These are phyloP conservation scores for Cornus kousa DNA, from an alignment of 148 eudicot species.

Conservation along the genomic window DNA sequence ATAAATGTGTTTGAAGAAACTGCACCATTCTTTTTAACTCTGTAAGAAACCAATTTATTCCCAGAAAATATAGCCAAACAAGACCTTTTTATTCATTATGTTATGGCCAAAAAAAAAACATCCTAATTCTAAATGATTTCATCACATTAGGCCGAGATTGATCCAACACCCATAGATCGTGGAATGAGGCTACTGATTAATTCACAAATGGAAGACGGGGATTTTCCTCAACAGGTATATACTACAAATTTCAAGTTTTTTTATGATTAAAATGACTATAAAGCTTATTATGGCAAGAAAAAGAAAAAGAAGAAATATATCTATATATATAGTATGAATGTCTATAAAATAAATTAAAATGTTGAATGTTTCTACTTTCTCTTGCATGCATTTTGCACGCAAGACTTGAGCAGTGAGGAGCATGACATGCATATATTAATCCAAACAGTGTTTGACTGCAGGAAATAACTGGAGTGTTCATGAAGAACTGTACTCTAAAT, in stretches of 20 bases:
- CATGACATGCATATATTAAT: neutral
- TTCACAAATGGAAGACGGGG: conserved; percentile 56
- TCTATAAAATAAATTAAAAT: no score
- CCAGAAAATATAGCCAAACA: no score
- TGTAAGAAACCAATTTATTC: no score
- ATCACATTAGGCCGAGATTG: conserved; percentile 40
- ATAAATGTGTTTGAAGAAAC: no score
- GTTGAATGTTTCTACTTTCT: neutral
- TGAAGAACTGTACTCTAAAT: conserved; percentile 19
- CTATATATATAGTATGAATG: no score
- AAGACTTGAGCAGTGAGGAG: neutral
- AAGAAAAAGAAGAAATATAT: no score
- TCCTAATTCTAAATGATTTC: neutral
- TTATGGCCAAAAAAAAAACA: neutral
- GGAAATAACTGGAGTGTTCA: conserved; percentile 37
- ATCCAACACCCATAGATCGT: conserved; percentile 44
- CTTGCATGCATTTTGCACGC: neutral
- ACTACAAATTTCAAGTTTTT: neutral
- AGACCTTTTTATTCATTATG: no score
- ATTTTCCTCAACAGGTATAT: conserved; percentile 62
- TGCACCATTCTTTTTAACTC: no score
- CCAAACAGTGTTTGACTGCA: neutral
- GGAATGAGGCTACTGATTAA: conserved; percentile 47
- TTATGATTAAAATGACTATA: no score
- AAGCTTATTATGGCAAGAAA: neutral